Percentiles rank a stretch among this genome's conserved stretches.
Conservation (phyloP, 106 monocot genomes). For the Dendrobium catenatum region DNA sequence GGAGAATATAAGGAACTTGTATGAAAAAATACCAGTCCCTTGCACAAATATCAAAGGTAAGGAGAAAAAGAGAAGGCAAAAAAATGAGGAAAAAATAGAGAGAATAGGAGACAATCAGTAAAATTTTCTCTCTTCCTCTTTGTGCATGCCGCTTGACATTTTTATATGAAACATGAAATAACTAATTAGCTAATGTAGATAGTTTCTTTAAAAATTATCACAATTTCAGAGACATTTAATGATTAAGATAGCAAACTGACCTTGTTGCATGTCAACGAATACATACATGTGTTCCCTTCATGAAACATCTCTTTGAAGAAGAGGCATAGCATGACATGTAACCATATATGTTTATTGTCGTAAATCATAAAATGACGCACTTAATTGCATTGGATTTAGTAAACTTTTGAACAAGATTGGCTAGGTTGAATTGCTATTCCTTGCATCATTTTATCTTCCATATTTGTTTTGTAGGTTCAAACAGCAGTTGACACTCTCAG, state of each 20-base stretch:
- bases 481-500: slow-evolving; percentile 48
- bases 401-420: background rate
- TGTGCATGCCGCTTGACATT: no score
- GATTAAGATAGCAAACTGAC: no score
- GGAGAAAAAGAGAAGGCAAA: background rate
- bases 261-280: background rate
- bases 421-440: background rate
- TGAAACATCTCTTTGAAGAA: background rate
- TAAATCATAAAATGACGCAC: no score
- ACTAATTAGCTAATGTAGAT: no score
- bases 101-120: background rate
- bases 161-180: no score
- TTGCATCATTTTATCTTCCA: background rate
- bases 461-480: slow-evolving; percentile 49
- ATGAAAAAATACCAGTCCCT: background rate
- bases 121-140: no score
- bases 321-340: background rate
- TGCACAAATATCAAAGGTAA: background rate
- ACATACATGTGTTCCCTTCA: background rate
- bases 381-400: background rate
- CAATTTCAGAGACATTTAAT: no score
- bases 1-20: background rate
- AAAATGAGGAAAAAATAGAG: background rate
- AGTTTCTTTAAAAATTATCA: no score
- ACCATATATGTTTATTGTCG: background rate